These are phyloP conservation scores for Kockovaella imperatae DNA, from an alignment of 768 basidiomycete species.

Conservation along the genomic window DNA sequence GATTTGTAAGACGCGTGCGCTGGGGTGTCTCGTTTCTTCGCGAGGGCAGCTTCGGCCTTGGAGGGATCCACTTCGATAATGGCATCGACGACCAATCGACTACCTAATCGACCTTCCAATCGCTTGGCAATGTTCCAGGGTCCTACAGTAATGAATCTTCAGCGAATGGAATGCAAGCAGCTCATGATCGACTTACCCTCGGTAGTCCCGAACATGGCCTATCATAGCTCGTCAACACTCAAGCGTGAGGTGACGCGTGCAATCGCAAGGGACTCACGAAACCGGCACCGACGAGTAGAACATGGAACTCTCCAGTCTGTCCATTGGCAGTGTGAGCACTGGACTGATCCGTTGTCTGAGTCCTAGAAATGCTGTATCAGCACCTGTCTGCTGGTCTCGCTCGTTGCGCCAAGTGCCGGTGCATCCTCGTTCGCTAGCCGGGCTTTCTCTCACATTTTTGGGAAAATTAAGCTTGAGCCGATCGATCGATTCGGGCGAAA, in stretches of 20 bases:
- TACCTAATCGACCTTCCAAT: conserved; percentile 68
- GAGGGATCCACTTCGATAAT: conserved; percentile 81
- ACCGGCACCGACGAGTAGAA: conserved; percentile 26
- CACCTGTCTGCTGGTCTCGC: no score
- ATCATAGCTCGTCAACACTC: not conserved
- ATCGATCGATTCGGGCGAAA: no score
- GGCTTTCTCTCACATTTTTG: no score
- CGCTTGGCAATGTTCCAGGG: conserved; percentile 46
- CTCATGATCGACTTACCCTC: conserved; percentile 16
- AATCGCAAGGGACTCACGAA: conserved; percentile 15
- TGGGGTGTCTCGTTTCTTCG: conserved; percentile 76
- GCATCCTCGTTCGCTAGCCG: no score
- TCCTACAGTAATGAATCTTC: conserved; percentile 1
- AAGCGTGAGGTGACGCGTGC: not conserved
- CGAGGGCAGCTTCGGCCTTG: conserved; percentile 66
- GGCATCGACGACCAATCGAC: conserved; percentile 85
- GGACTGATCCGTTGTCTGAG: no score
- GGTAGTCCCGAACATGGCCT: conserved; percentile 37
- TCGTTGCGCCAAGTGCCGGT: no score
- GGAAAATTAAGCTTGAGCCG: no score
- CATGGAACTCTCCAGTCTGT: no score
- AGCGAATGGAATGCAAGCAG: not conserved
- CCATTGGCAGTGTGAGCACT: no score
- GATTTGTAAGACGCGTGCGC: conserved; percentile 79
- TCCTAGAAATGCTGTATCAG: no score